A percentile compares a stretch with the other conserved stretches of the same genome.
These are phyloP conservation scores for Nakataea oryzae DNA, from an alignment of 2,329 filamentous ascomycete genomes.

Conservation along the genomic window DNA sequence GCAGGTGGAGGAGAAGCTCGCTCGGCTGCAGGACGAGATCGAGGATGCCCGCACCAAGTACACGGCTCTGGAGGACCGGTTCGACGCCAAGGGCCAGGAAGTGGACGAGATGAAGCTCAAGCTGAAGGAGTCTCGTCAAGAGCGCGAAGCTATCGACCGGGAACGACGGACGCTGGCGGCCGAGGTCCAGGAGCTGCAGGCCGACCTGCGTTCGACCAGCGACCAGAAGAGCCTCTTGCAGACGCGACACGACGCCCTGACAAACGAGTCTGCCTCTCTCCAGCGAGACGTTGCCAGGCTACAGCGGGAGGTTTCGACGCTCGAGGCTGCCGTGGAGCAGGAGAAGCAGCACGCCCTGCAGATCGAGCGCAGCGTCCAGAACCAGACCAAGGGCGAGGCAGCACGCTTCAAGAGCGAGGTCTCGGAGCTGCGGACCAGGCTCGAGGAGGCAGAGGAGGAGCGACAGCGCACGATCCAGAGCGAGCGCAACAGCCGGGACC, in stretches of 20 bases:
- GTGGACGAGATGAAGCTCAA: slow-evolving; percentile 31
- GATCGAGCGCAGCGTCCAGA: slow-evolving; percentile 48
- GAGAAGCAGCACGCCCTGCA: slow-evolving; percentile 49
- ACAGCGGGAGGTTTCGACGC: slow-evolving; percentile 32
- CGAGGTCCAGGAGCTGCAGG: slow-evolving; percentile 44
- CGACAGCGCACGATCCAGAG: slow-evolving; percentile 14
- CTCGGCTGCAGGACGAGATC: slow-evolving; percentile 57
- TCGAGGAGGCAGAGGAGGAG: slow-evolving; percentile 25
- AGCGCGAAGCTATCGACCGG: slow-evolving; percentile 27
- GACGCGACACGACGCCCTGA: slow-evolving; percentile 56
- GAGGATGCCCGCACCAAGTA: slow-evolving; percentile 39
- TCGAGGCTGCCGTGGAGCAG: slow-evolving; percentile 36
- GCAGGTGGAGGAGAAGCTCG: slow-evolving; percentile 62
- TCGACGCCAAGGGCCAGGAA: slow-evolving; percentile 33
- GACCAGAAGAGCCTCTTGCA: slow-evolving; percentile 63
- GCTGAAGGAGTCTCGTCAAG: slow-evolving; percentile 31
- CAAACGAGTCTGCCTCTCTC: slow-evolving; percentile 54
- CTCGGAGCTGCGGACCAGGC: slow-evolving; percentile 32
- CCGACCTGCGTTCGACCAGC: slow-evolving; percentile 42
- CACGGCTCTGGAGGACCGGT: slow-evolving; percentile 40
- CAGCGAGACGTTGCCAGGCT: slow-evolving; percentile 50
- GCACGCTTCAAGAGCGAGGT: slow-evolving; percentile 30
- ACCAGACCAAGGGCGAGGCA: slow-evolving; percentile 42
- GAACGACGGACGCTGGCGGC: slow-evolving; percentile 28
- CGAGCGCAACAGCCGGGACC: slow-evolving; percentile 15